phyloP scores from a whole-genome alignment of 371 early-diverging fungal species.

The Saksenaea vasiformis region DNA sequence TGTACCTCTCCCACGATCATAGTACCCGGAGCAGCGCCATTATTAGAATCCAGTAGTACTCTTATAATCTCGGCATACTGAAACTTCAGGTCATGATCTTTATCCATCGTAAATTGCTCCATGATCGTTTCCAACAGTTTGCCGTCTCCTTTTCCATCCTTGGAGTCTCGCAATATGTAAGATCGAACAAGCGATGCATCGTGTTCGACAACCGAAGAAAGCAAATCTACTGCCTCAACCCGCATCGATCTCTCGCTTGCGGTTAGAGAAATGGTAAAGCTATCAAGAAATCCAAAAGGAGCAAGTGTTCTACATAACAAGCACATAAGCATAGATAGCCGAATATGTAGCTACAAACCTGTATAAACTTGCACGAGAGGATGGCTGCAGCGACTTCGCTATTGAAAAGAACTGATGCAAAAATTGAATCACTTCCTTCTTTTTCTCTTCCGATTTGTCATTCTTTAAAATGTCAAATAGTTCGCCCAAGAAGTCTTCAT shows the following conservation, averaged over 20 bases:
- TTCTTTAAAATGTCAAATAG: conserved; percentile 67
- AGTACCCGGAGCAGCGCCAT: conserved; percentile 21
- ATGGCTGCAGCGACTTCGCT: conserved; percentile 67
- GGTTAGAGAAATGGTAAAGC: conserved; percentile 67
- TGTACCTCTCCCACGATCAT: conserved; percentile 28
- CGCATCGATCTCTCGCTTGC: conserved; percentile 55
- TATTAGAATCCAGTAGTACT: conserved; percentile 68
- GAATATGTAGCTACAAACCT: conserved; percentile 18
- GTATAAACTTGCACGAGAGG: conserved; percentile 61
- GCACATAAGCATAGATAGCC: neutral
- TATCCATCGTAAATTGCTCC: conserved; percentile 57
- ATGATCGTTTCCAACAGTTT: conserved; percentile 66
- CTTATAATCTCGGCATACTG: conserved; percentile 78
- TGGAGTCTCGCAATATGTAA: conserved; percentile 64
- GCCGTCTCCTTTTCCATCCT: conserved; percentile 31
- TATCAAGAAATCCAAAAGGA: conserved; percentile 74
- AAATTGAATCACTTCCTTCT: conserved; percentile 72
- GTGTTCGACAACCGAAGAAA: conserved; percentile 76
- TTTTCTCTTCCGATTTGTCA: conserved; percentile 44
- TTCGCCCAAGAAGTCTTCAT: conserved; percentile 62
- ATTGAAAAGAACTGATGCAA: conserved; percentile 75
- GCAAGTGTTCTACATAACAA: conserved; percentile 55
- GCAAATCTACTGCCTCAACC: conserved; percentile 66
- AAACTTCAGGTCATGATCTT: conserved; percentile 64
- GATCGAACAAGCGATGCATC: conserved; percentile 76